These are phyloP conservation scores for Yamadazyma scolyti DNA, from an alignment of 805 yeast species.

Conservation along the genomic window DNA sequence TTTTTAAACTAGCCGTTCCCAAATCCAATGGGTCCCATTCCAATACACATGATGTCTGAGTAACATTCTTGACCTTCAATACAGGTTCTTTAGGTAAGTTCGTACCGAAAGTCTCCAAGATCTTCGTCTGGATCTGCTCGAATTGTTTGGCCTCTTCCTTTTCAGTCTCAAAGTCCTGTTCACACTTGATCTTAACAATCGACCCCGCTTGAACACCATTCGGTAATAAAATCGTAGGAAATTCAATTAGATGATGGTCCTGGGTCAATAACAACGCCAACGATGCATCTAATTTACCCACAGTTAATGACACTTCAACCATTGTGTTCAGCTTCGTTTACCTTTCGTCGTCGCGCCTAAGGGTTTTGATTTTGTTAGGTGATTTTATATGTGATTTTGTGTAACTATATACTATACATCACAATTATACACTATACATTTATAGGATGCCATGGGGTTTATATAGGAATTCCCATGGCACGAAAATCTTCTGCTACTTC, in stretches of 20 bases:
- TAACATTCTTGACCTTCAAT: constrained; percentile 67
- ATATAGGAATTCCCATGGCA: constrained; percentile 51
- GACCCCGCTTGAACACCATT: constrained; percentile 91
- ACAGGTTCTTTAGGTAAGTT: constrained; percentile 69
- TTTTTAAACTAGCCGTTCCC: constrained; percentile 78
- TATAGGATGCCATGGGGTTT: too few species aligned
- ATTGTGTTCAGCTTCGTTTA: constrained; percentile 23
- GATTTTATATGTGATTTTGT: too few species aligned
- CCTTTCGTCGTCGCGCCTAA: neutral
- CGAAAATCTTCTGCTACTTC: constrained; percentile 72
- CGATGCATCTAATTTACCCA: constrained; percentile 94
- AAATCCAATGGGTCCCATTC: constrained; percentile 88
- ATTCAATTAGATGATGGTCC: constrained; percentile 92
- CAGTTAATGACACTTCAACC: constrained; percentile 91
- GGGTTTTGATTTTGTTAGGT: too few species aligned
- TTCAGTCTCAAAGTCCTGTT: constrained; percentile 70
- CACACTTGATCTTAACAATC: constrained; percentile 80
- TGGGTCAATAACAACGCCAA: constrained; percentile 84
- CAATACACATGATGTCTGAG: constrained; percentile 92
- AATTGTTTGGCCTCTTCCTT: constrained; percentile 55
- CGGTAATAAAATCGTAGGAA: constrained; percentile 92
- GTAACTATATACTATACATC: too few species aligned
- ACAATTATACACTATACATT: too few species aligned
- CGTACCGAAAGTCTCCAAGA: constrained; percentile 68
- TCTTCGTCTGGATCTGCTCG: constrained; percentile 65